A percentile compares a stretch with the other conserved stretches of the same genome.
Conservation (phyloP, 2,329 filamentous ascomycete species). For the Daldinia eschscholtzii region DNA sequence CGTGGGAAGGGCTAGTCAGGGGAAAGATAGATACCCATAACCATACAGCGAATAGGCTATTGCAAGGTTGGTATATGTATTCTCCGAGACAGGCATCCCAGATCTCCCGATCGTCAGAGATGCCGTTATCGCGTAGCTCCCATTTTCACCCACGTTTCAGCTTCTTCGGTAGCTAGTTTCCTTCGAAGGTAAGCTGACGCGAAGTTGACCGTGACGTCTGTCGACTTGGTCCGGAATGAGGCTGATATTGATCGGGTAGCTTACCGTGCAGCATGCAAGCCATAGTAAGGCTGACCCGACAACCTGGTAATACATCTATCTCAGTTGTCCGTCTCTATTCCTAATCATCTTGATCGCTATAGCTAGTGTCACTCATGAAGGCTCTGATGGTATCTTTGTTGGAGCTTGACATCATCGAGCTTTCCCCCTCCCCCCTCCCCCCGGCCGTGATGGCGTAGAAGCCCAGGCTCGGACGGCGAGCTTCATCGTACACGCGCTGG, state of each 20-base stretch:
- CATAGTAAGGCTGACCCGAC: constrained; percentile 40
- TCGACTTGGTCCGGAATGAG: constrained; percentile 17
- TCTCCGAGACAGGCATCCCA: constrained; percentile 24
- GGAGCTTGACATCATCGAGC: constrained; percentile 1
- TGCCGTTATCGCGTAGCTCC: constrained; percentile 19
- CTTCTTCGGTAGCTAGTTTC: constrained; percentile 11
- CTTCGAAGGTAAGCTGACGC: constrained; percentile 32
- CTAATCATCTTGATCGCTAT: constrained; percentile 1
- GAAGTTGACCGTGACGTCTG: constrained; percentile 16
- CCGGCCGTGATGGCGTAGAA: not conserved
- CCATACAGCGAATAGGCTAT: constrained; percentile 35
- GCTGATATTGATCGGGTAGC: constrained; percentile 27
- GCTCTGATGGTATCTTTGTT: not conserved
- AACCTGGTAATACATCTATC: constrained; percentile 23
- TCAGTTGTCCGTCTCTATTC: constrained; percentile 7
- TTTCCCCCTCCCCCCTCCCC: not conserved
- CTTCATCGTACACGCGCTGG: constrained; percentile 6
- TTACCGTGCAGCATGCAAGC: constrained; percentile 19
- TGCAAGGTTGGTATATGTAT: constrained; percentile 22
- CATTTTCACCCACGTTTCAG: constrained; percentile 23
- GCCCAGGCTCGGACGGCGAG: not conserved
- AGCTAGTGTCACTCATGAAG: not conserved
- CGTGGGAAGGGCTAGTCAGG: constrained; percentile 18
- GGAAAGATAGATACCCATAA: constrained; percentile 17
- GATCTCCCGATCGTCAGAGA: constrained; percentile 31